Percentiles rank a stretch among this genome's conserved stretches.
These are phyloP conservation scores for Phytopythium cucurbitacearum DNA, from an alignment of 352 stramenopile genomes.

Conservation along the genomic window DNA sequence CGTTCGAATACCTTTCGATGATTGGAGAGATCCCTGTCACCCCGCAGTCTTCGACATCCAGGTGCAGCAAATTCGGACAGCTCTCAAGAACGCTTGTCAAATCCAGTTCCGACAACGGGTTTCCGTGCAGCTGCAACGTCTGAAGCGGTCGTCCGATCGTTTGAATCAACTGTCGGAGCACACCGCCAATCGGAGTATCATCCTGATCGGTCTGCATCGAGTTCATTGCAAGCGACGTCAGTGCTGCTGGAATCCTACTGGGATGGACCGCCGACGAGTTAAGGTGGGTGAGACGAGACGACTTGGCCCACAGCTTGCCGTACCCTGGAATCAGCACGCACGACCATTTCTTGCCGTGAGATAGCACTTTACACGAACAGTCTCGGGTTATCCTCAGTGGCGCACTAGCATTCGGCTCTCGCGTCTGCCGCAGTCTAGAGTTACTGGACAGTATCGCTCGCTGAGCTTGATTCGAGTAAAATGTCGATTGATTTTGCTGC, in stretches of 20 bases:
- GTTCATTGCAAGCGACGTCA: conserved; percentile 31
- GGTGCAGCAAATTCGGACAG: conserved; percentile 24
- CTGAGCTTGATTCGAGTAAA: neutral
- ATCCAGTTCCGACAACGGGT: conserved; percentile 13
- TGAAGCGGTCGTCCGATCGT: conserved; percentile 16
- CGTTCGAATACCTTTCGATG: conserved; percentile 13
- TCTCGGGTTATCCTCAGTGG: conserved; percentile 7
- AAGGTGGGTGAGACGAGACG: conserved; percentile 2
- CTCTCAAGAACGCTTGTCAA: conserved; percentile 22
- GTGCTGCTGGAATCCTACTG: neutral
- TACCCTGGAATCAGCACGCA: conserved; percentile 32
- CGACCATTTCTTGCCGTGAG: conserved; percentile 10
- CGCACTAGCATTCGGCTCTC: neutral
- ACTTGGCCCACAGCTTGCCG: conserved; percentile 27
- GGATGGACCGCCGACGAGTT: neutral
- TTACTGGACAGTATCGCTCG: conserved; percentile 4
- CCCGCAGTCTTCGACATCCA: conserved; percentile 40
- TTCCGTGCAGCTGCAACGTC: conserved; percentile 25
- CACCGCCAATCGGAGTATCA: conserved; percentile 5
- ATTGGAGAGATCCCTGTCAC: conserved; percentile 26
- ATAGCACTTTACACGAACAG: conserved; percentile 17
- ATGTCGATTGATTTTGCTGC: neutral
- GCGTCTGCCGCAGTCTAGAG: conserved; percentile 1
- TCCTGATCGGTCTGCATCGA: conserved; percentile 14
- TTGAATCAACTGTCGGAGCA: conserved; percentile 16